These are phyloP conservation scores for Sisymbrium altissimum DNA, from an alignment of 345 rosid genomes.

Conservation along the genomic window DNA sequence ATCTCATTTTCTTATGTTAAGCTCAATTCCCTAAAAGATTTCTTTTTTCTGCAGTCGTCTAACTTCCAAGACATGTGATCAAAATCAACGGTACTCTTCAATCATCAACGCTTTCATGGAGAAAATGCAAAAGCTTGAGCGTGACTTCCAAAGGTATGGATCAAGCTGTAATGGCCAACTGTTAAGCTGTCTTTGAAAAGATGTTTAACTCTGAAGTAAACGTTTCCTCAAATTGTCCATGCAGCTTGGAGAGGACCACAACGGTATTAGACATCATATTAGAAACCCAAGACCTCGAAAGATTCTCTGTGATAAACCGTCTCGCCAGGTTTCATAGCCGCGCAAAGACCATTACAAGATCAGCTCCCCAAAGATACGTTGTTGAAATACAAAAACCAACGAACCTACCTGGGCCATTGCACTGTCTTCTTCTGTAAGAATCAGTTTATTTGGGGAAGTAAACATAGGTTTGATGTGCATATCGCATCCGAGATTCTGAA, in stretches of 20 bases:
- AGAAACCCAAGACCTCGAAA: conserved; percentile 74
- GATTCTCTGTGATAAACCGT: conserved; percentile 65
- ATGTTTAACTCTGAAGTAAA: background rate
- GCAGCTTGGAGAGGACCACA: conserved; percentile 56
- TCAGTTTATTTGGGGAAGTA: background rate
- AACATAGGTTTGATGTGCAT: background rate
- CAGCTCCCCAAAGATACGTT: conserved; percentile 55
- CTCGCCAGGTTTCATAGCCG: conserved; percentile 74
- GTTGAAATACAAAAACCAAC: conserved; percentile 51
- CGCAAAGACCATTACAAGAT: conserved; percentile 38
- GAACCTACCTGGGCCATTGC: conserved; percentile 56
- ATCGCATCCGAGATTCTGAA: background rate
- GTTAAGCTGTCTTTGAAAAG: background rate
- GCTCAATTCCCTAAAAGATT: background rate
- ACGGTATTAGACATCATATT: conserved; percentile 51
- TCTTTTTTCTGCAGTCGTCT: background rate
- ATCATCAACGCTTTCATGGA: conserved; percentile 43
- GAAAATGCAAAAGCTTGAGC: conserved; percentile 54
- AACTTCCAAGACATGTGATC: background rate
- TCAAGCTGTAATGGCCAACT: background rate
- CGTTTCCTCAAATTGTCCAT: background rate
- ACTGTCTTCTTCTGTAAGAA: conserved; percentile 65
- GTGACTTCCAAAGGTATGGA: conserved; percentile 51
- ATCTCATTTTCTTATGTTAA: background rate
- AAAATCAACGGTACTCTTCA: conserved; percentile 25